These are phyloP conservation scores for Trichophyton verrucosum DNA, from an alignment of 2,329 filamentous ascomycete genomes.

Conservation along the genomic window DNA sequence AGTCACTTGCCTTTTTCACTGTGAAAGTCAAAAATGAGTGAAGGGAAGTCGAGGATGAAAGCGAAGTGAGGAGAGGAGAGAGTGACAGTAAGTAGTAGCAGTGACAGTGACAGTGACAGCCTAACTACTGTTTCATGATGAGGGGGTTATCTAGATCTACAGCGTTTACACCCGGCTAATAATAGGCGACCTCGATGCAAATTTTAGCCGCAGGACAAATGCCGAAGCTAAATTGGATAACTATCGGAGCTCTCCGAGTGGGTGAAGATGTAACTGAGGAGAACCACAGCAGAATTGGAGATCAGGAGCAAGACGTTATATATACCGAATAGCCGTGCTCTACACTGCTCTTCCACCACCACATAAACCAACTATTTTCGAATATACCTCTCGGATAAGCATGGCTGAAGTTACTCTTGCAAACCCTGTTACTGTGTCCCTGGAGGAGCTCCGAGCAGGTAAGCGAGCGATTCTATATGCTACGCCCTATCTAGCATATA, in stretches of 20 bases:
- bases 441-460: slow-evolving; percentile 32
- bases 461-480: slow-evolving; percentile 26
- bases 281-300: not conserved
- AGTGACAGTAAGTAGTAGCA: no score
- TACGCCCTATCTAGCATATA: not conserved
- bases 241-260: not conserved
- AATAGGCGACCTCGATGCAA: not conserved
- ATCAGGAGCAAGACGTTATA: not conserved
- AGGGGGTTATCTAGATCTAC: no score
- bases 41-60: no score
- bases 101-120: no score
- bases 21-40: no score
- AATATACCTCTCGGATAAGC: not conserved
- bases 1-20: no score
- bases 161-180: no score
- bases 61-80: no score
- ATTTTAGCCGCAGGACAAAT: not conserved
- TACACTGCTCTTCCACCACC: not conserved
- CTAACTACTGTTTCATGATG: no score
- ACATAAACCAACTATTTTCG: not conserved
- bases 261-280: not conserved
- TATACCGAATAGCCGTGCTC: not conserved
- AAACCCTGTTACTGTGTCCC: slow-evolving; percentile 37
- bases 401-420: slow-evolving; percentile 10
- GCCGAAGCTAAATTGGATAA: not conserved